Base-by-base conservation (phyloP, 2,329 filamentous ascomycete genomes). In the Penicillium sp. region DNA sequence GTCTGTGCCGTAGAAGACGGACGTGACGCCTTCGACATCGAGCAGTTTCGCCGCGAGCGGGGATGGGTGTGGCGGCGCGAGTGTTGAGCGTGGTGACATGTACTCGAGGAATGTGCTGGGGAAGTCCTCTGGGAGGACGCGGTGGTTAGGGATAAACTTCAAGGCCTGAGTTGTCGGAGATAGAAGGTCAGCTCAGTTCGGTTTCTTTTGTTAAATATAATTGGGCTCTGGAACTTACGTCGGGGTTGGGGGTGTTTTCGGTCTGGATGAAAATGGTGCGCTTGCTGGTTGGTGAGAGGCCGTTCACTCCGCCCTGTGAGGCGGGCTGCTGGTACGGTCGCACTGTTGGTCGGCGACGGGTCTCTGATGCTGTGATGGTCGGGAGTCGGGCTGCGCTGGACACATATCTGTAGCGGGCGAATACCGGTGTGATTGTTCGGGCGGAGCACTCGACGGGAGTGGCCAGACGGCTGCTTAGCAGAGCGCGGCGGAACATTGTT, bases 261-360 rank as follows among this genome's bases (percentile, higher is more conserved):
- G 93, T 97, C 78, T 99, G 94, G 70, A 99, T 99, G 80, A 97
- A 99, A 75, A 99, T 96, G 24, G 86, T 92, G 62, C 93, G 87
- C 57, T 73, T 76, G 55, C 75, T 74, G 24, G 69, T 71, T 24
- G 74, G 69, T n/a, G 70, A 72, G 22, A 74, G 65, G 3, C 72
- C 69, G 46, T 73, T 76, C 42, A 75, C 71, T 18, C 74, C 66
- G 40, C 72, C 69, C 37, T 66, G 69, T 8, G 72, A 66, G 7
- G 65, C 59, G 22, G 70, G 69, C 46, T 77, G 78, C 58, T 79
- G 76, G 43, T 69, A 62, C 26, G 76, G 72, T 35, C 73, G 73
- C 62, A 81, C 60, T 9, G 71, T 76, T 32, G 80, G 80, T 66
- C 80, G 72, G 52, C 70, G 75, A 58, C 73, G 75, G 40, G 74